phyloP scores from a whole-genome alignment of 2,329 filamentous ascomycete species.

The Colletotrichum graminicola region DNA sequence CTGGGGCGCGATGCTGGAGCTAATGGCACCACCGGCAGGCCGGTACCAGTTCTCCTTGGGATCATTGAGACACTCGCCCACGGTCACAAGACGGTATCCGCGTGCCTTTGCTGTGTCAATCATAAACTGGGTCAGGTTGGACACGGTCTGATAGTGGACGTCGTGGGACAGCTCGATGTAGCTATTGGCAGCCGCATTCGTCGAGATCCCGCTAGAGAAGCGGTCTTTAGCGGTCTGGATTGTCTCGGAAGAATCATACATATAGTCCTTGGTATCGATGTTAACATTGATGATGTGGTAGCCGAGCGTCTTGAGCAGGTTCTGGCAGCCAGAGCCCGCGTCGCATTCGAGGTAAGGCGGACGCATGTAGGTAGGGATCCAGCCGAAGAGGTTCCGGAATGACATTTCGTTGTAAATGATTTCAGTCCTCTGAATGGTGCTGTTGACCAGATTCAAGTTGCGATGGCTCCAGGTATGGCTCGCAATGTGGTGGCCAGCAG shows the following conservation, averaged over 20 bases:
- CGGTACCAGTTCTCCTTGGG: constrained; percentile 66
- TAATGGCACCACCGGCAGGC: constrained; percentile 40
- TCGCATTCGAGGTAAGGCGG: constrained; percentile 53
- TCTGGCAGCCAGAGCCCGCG: constrained; percentile 37
- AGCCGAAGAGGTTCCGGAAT: constrained; percentile 55
- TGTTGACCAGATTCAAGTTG: constrained; percentile 46
- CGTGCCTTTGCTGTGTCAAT: constrained; percentile 54
- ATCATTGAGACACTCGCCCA: constrained; percentile 70
- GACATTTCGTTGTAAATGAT: constrained; percentile 50
- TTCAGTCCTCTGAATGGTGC: constrained; percentile 44
- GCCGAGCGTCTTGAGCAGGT: constrained; percentile 53
- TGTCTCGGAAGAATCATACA: constrained; percentile 60
- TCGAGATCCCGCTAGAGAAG: constrained; percentile 54
- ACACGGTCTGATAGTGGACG: constrained; percentile 53
- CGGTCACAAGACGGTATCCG: constrained; percentile 63
- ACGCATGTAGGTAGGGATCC: constrained; percentile 59
- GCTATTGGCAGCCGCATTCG: constrained; percentile 45
- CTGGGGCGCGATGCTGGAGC: constrained; percentile 31
- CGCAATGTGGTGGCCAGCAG: constrained; percentile 59
- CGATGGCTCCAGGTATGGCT: constrained; percentile 57
- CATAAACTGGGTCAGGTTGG: constrained; percentile 55
- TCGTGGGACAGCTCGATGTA: constrained; percentile 62
- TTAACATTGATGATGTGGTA: constrained; percentile 70
- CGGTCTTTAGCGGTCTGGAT: constrained; percentile 59
- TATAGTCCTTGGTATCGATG: constrained; percentile 73